These are phyloP conservation scores for Stagonosporopsis vannaccii DNA, from an alignment of 2,329 filamentous ascomycete species.

Conservation along the genomic window DNA sequence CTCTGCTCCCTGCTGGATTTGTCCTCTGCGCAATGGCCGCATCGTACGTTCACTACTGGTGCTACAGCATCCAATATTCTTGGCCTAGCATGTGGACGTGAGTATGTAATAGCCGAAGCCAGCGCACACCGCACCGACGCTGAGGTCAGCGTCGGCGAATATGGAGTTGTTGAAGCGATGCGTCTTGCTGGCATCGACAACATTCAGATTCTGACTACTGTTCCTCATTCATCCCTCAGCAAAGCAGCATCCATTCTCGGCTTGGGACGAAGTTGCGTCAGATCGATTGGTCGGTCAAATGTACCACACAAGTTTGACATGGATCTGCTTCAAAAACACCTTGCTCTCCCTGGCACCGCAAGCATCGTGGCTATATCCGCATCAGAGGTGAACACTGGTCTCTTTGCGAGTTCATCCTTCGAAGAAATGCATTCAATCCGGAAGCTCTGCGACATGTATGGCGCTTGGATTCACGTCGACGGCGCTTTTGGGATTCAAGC, in stretches of 20 bases:
- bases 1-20: slow-evolving; percentile 72
- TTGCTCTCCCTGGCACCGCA: slow-evolving; percentile 64
- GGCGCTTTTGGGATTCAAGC: slow-evolving; percentile 89
- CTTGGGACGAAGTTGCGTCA: slow-evolving; percentile 73
- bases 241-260: slow-evolving; percentile 87
- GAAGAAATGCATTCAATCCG: slow-evolving; percentile 70
- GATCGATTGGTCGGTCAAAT: slow-evolving; percentile 61
- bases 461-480: slow-evolving; percentile 89
- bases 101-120: slow-evolving; percentile 64
- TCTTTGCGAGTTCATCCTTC: slow-evolving; percentile 70
- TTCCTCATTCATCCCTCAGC: slow-evolving; percentile 81
- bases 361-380: slow-evolving; percentile 82
- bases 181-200: slow-evolving; percentile 67
- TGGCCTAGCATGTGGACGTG: slow-evolving; percentile 74
- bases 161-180: slow-evolving; percentile 74
- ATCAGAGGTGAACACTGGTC: slow-evolving; percentile 89
- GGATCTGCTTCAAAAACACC: slow-evolving; percentile 65
- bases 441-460: slow-evolving; percentile 72
- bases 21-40: slow-evolving; percentile 65
- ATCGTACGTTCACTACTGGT: slow-evolving; percentile 81
- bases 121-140: slow-evolving; percentile 45
- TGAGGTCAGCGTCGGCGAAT: slow-evolving; percentile 64
- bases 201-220: slow-evolving; percentile 80
- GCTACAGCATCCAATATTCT: slow-evolving; percentile 71
- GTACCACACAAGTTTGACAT: slow-evolving; percentile 77